phyloP scores from a whole-genome alignment of 2,329 filamentous ascomycete species.

The Aspergillus vadensis region DNA sequence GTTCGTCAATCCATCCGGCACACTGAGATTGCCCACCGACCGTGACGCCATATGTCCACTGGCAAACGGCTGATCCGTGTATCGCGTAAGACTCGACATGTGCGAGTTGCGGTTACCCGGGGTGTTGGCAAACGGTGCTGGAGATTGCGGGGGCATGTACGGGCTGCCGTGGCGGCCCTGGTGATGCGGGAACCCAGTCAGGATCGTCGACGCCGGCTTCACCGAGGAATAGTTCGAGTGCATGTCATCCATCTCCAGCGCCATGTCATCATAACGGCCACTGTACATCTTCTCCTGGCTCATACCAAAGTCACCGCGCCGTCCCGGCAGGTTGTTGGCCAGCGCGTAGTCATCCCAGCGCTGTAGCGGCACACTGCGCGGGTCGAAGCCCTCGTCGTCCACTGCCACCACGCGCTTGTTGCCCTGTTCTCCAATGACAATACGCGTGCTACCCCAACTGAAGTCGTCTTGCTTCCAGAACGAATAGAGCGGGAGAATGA shows the following conservation, averaged over 20 bases:
- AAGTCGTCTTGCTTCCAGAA: constrained; percentile 99
- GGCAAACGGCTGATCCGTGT: constrained; percentile 62
- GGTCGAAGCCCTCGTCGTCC: constrained; percentile 82
- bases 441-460: constrained; percentile 96
- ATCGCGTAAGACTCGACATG: constrained; percentile 66
- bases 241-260: constrained; percentile 94
- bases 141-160: constrained; percentile 82
- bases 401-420: constrained; percentile 86
- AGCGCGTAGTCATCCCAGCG: constrained; percentile 96
- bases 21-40: constrained; percentile 60
- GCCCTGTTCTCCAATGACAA: constrained; percentile 93
- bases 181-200: constrained; percentile 76
- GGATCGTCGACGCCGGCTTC: constrained; percentile 79
- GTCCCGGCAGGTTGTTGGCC: constrained; percentile 83
- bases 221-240: constrained; percentile 94
- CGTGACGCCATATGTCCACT: constrained; percentile 44
- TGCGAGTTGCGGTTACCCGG: constrained; percentile 63
- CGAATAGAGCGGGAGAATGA: constrained; percentile 89
- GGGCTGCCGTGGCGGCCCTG: constrained; percentile 57
- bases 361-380: constrained; percentile 88
- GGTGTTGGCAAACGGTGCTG: constrained; percentile 66
- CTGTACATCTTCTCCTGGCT: constrained; percentile 65
- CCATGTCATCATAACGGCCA: constrained; percentile 68
- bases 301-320: constrained; percentile 67
- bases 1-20: constrained; percentile 43